Conservation (phyloP, 768 basidiomycete genomes). For the Omphalotus guepiniiformis region DNA sequence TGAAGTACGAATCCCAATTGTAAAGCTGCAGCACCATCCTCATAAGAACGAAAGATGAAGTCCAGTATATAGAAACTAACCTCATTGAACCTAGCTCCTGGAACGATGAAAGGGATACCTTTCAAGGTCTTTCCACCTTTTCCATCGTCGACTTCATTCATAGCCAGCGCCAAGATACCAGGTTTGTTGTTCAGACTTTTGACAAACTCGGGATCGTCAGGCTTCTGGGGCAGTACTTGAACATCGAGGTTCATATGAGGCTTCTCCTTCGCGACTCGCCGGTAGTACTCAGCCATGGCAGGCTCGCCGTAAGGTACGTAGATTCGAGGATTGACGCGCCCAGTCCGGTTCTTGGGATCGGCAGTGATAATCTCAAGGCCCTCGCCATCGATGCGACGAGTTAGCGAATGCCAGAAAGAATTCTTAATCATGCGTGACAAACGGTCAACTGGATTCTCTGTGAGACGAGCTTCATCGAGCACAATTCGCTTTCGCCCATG, state of each 20-base stretch:
- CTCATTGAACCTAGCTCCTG: slow-evolving; percentile 93
- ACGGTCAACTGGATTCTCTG: slow-evolving; percentile 96
- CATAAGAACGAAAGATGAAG: neutral
- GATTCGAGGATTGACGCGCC: slow-evolving; percentile 85
- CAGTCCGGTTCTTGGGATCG: slow-evolving; percentile 95
- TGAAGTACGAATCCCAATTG: slow-evolving; percentile 96
- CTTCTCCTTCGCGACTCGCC: slow-evolving; percentile 83
- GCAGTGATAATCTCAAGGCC: slow-evolving; percentile 97
- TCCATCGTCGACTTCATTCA: slow-evolving; percentile 84
- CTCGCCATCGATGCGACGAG: slow-evolving; percentile 94
- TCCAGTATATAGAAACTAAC: too few species aligned
- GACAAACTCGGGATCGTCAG: slow-evolving; percentile 85
- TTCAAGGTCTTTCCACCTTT: slow-evolving; percentile 79
- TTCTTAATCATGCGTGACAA: slow-evolving; percentile 96
- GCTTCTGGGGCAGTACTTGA: slow-evolving; percentile 79
- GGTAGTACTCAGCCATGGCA: slow-evolving; percentile 93
- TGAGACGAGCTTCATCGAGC: slow-evolving; percentile 96
- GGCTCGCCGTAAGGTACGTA: slow-evolving; percentile 94
- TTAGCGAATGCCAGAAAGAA: slow-evolving; percentile 98
- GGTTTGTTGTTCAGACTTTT: slow-evolving; percentile 93
- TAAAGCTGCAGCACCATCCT: slow-evolving; percentile 54
- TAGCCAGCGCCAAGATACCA: slow-evolving; percentile 90
- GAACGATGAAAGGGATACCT: slow-evolving; percentile 96
- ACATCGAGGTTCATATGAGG: slow-evolving; percentile 94
- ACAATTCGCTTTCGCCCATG: slow-evolving; percentile 95